Conservation (phyloP, 2,329 filamentous ascomycete species). For the Ceratocystis huliohia region DNA sequence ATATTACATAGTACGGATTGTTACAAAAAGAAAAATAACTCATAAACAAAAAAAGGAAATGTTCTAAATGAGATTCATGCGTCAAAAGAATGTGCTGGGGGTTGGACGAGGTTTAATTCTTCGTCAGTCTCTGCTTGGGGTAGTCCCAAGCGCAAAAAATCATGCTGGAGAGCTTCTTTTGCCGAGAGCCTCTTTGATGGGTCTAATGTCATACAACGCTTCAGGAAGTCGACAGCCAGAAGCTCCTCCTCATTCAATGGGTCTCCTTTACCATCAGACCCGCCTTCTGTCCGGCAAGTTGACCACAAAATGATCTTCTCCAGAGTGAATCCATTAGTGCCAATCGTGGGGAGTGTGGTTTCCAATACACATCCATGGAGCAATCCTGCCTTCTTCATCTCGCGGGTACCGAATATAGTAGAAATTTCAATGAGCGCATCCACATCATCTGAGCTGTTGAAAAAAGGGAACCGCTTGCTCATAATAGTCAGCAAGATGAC, state of each 20-base stretch:
- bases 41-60: not conserved
- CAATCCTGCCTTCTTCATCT: constrained; percentile 71
- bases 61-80: not conserved
- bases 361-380: constrained; percentile 88
- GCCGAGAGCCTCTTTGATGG: constrained; percentile 62
- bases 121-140: not conserved
- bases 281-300: constrained; percentile 58
- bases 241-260: constrained; percentile 54
- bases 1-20: not conserved
- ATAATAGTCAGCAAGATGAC: constrained; percentile 96
- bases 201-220: constrained; percentile 62
- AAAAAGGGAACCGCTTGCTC: constrained; percentile 88
- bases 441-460: constrained; percentile 96
- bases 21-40: not conserved
- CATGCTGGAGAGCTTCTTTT: constrained; percentile 57
- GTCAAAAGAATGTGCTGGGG: not conserved
- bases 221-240: constrained; percentile 59
- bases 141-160: constrained; percentile 42
- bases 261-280: constrained; percentile 38
- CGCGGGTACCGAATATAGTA: constrained; percentile 75
- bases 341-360: constrained; percentile 82
- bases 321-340: constrained; percentile 69
- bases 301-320: constrained; percentile 96
- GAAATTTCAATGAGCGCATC: constrained; percentile 96
- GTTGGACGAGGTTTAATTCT: constrained; percentile 2